phyloP scores from a whole-genome alignment of 2,329 filamentous ascomycete genomes.

The Endoconidiophora polonica region DNA sequence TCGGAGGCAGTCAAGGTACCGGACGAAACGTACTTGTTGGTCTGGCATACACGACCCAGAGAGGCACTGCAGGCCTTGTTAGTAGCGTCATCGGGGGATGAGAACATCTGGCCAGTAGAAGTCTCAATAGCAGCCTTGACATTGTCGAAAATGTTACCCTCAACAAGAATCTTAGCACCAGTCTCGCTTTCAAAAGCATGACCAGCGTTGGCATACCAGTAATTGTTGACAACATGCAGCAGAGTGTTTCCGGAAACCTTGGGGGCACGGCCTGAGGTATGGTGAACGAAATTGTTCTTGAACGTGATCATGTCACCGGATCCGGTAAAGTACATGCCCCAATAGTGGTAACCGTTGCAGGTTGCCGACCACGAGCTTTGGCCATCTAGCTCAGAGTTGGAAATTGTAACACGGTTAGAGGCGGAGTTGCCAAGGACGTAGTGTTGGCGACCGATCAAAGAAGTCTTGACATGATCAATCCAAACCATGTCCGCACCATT shows the following conservation, averaged over 20 bases:
- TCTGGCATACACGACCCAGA: constrained; percentile 33
- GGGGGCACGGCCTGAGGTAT: constrained; percentile 38
- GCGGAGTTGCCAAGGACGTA: constrained; percentile 39
- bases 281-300: constrained; percentile 44
- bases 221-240: constrained; percentile 46
- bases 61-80: constrained; percentile 26
- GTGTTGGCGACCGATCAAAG: constrained; percentile 42
- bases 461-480: constrained; percentile 39
- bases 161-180: constrained; percentile 31
- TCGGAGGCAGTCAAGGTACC: constrained; percentile 25
- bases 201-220: constrained; percentile 36
- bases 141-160: constrained; percentile 43
- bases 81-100: constrained; percentile 18
- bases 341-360: constrained; percentile 44
- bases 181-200: constrained; percentile 40
- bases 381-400: constrained; percentile 44
- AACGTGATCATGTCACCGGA: constrained; percentile 38
- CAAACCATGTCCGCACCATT: constrained; percentile 29
- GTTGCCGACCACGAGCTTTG: constrained; percentile 35
- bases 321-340: constrained; percentile 41
- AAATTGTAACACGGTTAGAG: constrained; percentile 39
- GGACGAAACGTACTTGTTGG: constrained; percentile 31
- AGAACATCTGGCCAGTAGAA: constrained; percentile 21
- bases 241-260: constrained; percentile 40
- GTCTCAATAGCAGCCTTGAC: constrained; percentile 26